Conservation (phyloP, 2,329 filamentous ascomycete species). For the Chaetomiaceae sp. region DNA sequence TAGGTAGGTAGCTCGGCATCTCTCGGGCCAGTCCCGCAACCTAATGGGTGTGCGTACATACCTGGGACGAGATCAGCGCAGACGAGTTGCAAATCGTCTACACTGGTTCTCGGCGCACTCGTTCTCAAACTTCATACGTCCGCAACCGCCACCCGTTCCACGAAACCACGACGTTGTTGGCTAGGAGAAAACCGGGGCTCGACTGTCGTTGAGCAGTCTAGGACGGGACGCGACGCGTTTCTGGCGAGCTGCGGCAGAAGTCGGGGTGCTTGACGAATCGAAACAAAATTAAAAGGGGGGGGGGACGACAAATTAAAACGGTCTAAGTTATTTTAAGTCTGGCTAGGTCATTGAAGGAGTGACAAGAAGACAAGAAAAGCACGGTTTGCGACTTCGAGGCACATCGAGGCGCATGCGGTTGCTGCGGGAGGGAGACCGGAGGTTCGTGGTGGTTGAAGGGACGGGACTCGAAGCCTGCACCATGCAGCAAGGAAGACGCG, state of each 20-base stretch:
- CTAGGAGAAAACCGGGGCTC: not conserved
- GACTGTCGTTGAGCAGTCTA: slow-evolving; percentile 9
- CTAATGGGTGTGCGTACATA: too few species aligned
- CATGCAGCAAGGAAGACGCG: slow-evolving; percentile 22
- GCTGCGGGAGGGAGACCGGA: slow-evolving; percentile 13
- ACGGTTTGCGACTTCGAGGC: slow-evolving; percentile 15
- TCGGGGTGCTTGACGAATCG: slow-evolving; percentile 15
- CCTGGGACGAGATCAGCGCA: slow-evolving; percentile 56
- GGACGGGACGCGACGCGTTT: slow-evolving; percentile 23
- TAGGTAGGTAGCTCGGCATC: too few species aligned
- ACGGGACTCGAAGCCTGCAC: slow-evolving; percentile 22
- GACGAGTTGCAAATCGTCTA: slow-evolving; percentile 56
- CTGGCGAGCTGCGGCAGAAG: slow-evolving; percentile 6
- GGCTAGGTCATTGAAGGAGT: slow-evolving; percentile 25
- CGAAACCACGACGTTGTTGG: not conserved
- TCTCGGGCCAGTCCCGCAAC: too few species aligned
- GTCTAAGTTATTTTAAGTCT: slow-evolving; percentile 15
- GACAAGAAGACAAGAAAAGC: slow-evolving; percentile 22
- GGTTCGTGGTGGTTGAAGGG: slow-evolving; percentile 6
- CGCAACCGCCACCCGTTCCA: not conserved
- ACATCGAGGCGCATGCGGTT: slow-evolving; percentile 21
- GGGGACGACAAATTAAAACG: slow-evolving; percentile 16
- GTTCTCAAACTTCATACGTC: slow-evolving; percentile 19
- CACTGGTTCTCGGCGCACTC: slow-evolving; percentile 46
- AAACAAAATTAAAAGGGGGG: too few species aligned